Base-by-base conservation (phyloP, 2,329 filamentous ascomycete genomes). In the Verticillium albo-atrum region DNA sequence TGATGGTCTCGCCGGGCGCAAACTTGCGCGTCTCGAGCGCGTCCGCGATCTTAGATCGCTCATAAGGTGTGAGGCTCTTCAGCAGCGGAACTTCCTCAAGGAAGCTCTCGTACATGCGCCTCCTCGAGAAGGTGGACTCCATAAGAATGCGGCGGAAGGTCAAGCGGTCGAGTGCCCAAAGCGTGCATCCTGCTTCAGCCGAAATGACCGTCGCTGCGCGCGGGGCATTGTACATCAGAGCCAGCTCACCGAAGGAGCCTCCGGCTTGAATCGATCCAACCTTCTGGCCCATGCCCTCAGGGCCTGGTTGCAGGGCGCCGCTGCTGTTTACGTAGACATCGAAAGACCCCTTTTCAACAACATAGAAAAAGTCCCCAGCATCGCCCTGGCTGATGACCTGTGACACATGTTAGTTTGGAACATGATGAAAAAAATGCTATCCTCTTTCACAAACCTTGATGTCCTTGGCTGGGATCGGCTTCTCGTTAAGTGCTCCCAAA, bases 121-220 rank as follows among this genome's bases (percentile, higher is more conserved):
- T 89, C 59, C 94, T 90, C 68, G 96, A 91, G 79, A 97, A 98
- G 3, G 95, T 96, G 42, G 91, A 96, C 77, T 98, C 94, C 93
- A 99, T 97, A 63, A 99, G 82, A 65, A 99, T 98, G 62, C 95
- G 91, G 67, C 95, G 92, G 83, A 99, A 99, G 10, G 95, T 99
- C 63, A 97, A 84, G 57, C 95, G 91, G 72, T 99, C 95, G 56
- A 99, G 82, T 23, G 92, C 92, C 95, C 95, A 99, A 10, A 99
- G 83, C 3, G 89, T 93, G 69, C 90, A 93, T 34, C 84, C 79
- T 3, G 88, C 73, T 68, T 96, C 91, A 14, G 89, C 87, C 30
- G 91, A 96, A 62, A 96, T 85, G 61, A 99, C 91, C 0, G 95
- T 98, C 3, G 95, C 95, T 50, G 95, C 95, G 70, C 95, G 91